These are phyloP conservation scores for Starmerella khaoyaiensis DNA, from an alignment of 805 yeast genomes.

Conservation along the genomic window DNA sequence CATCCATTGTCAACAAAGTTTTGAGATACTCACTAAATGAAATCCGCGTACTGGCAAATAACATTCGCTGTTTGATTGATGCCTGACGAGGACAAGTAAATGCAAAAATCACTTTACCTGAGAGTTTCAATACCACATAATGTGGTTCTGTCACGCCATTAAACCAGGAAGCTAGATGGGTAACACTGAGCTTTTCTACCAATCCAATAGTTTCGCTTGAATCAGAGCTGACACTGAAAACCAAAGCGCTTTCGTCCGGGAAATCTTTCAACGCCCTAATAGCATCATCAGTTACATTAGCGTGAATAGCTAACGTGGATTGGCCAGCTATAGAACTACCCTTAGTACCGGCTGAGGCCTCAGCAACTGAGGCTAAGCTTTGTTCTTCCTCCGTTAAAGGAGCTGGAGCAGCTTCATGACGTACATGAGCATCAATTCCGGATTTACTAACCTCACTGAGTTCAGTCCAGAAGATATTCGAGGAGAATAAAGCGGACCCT, in stretches of 20 bases:
- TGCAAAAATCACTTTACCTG: conserved; percentile 41
- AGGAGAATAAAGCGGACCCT: conserved; percentile 37
- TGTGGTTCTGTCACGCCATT: conserved; percentile 36
- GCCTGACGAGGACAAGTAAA: conserved; percentile 87
- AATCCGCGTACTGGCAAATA: conserved; percentile 65
- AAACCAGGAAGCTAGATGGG: conserved; percentile 28
- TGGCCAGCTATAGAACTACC: conserved; percentile 20
- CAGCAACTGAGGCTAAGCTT: conserved; percentile 35
- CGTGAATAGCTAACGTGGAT: conserved; percentile 17
- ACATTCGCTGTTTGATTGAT: conserved; percentile 80
- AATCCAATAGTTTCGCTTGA: conserved; percentile 38
- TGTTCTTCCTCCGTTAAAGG: conserved; percentile 51
- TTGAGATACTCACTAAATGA: conserved; percentile 25
- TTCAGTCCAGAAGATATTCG: conserved; percentile 44
- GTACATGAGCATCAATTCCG: conserved; percentile 35
- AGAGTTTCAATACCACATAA: conserved; percentile 33
- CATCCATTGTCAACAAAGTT: conserved; percentile 3
- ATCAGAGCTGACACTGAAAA: conserved; percentile 39
- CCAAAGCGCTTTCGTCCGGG: conserved; percentile 13
- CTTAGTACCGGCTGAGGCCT: conserved; percentile 27
- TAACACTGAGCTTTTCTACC: conserved; percentile 22
- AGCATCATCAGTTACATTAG: conserved; percentile 18
- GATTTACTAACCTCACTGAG: conserved; percentile 40
- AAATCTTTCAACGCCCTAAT: conserved; percentile 19
- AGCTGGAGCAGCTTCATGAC: conserved; percentile 30